phyloP scores from a whole-genome alignment of 2,329 filamentous ascomycete genomes.

The Pleurostoma richardsiae region DNA sequence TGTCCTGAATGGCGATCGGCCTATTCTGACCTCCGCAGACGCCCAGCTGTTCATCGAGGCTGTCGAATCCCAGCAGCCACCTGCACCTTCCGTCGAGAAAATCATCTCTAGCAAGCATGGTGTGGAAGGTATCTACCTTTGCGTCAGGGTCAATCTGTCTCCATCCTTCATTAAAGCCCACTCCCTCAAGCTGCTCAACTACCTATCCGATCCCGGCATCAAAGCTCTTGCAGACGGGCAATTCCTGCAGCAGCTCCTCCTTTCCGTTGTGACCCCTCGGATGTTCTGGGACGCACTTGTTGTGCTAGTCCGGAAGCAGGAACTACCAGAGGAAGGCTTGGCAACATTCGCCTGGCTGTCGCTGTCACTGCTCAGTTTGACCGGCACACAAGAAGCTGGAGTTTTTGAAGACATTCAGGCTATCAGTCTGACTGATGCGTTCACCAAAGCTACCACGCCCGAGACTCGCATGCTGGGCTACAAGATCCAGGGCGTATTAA shows the following conservation, averaged over 20 bases:
- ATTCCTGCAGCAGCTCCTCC: constrained; percentile 40
- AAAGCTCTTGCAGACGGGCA: constrained; percentile 44
- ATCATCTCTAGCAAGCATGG: constrained; percentile 18
- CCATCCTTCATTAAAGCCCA: constrained; percentile 21
- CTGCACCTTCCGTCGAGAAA: constrained; percentile 17
- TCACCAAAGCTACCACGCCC: constrained; percentile 19
- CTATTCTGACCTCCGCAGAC: constrained; percentile 11
- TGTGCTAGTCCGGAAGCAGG: constrained; percentile 16
- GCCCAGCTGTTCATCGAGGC: constrained; percentile 25
- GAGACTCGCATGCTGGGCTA: constrained; percentile 16
- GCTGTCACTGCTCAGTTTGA: constrained; percentile 38
- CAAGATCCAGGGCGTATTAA: constrained; percentile 31
- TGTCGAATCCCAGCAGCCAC: constrained; percentile 9
- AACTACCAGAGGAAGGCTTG: constrained; percentile 24
- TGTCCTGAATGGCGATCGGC: constrained; percentile 15
- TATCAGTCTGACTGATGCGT: constrained; percentile 15
- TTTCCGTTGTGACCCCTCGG: constrained; percentile 42
- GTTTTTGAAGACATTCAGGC: constrained; percentile 13
- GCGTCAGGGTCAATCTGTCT: constrained; percentile 17
- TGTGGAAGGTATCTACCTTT: constrained; percentile 14
- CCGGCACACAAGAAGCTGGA: constrained; percentile 12
- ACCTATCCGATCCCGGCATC: constrained; percentile 34
- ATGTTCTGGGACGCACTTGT: constrained; percentile 49
- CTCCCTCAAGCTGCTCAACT: constrained; percentile 28
- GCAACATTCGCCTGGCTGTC: constrained; percentile 42